phyloP scores from a whole-genome alignment of 2,329 filamentous ascomycete genomes.

The Huntiella bhutanensis region DNA sequence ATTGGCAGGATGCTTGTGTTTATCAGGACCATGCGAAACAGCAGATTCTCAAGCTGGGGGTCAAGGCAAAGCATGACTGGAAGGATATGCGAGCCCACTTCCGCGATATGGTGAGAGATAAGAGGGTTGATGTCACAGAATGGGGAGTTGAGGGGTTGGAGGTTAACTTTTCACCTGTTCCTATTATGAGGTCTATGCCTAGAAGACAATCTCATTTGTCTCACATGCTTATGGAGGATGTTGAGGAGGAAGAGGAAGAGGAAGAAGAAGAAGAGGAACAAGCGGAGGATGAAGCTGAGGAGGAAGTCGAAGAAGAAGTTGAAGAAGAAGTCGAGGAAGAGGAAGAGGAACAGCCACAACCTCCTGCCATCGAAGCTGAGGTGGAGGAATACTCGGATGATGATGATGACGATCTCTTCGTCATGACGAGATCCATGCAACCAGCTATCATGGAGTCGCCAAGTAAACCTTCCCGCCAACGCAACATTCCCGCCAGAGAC shows the following conservation, averaged over 20 bases:
- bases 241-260: background rate
- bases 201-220: too few relatives aligned
- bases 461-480: too few relatives aligned
- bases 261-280: background rate
- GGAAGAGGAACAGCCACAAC: background rate
- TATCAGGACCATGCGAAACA: constrained; percentile 7
- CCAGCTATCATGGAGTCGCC: too few relatives aligned
- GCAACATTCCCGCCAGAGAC: too few relatives aligned
- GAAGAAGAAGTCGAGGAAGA: background rate
- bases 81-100: constrained; percentile 7
- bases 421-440: too few relatives aligned
- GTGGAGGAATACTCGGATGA: too few relatives aligned
- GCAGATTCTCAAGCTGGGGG: background rate
- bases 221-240: background rate
- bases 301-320: background rate
- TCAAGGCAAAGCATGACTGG: constrained; percentile 4
- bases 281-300: background rate
- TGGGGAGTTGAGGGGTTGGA: constrained; percentile 3
- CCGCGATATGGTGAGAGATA: constrained; percentile 5
- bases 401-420: too few relatives aligned
- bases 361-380: too few relatives aligned
- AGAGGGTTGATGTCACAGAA: constrained; percentile 9
- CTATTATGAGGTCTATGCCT: too few relatives aligned
- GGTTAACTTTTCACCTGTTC: background rate
- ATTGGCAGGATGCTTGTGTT: constrained; percentile 10